Evolutionary conservation across 768 basidiomycete species (phyloP).

Genomic region (Paxillus rubicundulus): DNA sequence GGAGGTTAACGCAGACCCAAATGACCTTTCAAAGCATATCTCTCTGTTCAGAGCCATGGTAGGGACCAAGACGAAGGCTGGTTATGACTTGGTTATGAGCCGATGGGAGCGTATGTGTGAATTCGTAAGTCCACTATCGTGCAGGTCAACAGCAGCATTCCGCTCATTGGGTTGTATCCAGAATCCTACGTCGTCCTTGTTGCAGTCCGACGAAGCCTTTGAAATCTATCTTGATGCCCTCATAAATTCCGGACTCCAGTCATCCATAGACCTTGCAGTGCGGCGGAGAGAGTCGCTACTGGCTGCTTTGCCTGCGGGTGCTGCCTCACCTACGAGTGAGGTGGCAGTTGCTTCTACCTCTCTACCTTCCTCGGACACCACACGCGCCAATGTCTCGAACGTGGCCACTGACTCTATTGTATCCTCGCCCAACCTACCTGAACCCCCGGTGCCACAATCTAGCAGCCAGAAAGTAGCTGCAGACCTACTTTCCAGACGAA

Average conservation of each 20-base stretch:
- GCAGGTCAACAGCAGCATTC: background rate
- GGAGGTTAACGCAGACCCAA: slow-evolving; percentile 70
- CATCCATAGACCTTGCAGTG: slow-evolving; percentile 63
- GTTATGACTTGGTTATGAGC: slow-evolving; percentile 67
- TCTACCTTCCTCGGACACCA: slow-evolving; percentile 9
- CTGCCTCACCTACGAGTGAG: slow-evolving; percentile 9
- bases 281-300: slow-evolving; percentile 66
- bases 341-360: background rate
- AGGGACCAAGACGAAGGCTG: slow-evolving; percentile 62
- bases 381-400: slow-evolving; percentile 16
- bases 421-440: slow-evolving; percentile 16
- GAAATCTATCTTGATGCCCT: slow-evolving; percentile 72
- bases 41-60: slow-evolving; percentile 64
- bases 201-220: slow-evolving; percentile 71
- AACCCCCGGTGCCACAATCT: slow-evolving; percentile 21
- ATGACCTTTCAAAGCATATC: slow-evolving; percentile 68
- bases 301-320: slow-evolving; percentile 30
- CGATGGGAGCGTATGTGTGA: slow-evolving; percentile 84
- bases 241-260: slow-evolving; percentile 52
- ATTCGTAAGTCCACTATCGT: slow-evolving; percentile 55
- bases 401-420: slow-evolving; percentile 11
- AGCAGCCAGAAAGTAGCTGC: slow-evolving; percentile 44
- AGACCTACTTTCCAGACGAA: slow-evolving; percentile 34
- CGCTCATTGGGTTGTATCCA: slow-evolving; percentile 27
- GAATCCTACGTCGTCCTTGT: slow-evolving; percentile 67